These are phyloP conservation scores for Coemansia sp. DNA, from an alignment of 192 early-diverging fungal species.

Conservation along the genomic window DNA sequence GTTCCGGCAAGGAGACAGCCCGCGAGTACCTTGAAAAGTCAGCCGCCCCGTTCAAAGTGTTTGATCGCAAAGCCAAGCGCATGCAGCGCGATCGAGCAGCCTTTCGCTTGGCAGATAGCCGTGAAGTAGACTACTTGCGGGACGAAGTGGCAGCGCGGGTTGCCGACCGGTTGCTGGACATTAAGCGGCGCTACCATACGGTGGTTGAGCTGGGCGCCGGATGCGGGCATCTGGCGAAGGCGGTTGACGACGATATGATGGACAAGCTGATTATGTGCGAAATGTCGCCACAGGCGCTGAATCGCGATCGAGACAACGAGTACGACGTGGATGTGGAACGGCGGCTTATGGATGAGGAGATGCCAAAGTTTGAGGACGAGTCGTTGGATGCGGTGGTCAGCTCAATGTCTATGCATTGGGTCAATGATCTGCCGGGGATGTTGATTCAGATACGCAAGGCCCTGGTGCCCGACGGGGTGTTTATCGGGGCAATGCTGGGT, in stretches of 20 bases:
- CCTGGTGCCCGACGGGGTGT: constrained; percentile 89
- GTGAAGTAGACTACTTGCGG: constrained; percentile 83
- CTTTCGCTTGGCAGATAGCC: constrained; percentile 54
- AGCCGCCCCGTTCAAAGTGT: constrained; percentile 59
- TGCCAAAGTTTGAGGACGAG: constrained; percentile 74
- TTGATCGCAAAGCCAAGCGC: constrained; percentile 76
- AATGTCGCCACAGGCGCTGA: constrained; percentile 59
- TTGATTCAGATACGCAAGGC: constrained; percentile 79
- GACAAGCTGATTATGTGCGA: constrained; percentile 87
- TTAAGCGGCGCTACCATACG: constrained; percentile 80
- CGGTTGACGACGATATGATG: constrained; percentile 76
- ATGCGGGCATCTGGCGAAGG: constrained; percentile 82
- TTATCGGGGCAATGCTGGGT: constrained; percentile 91
- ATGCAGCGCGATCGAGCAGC: constrained; percentile 78
- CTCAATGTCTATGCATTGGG: constrained; percentile 88
- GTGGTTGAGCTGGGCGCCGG: constrained; percentile 90
- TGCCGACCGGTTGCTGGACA: constrained; percentile 87
- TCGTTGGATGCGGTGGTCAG: constrained; percentile 86
- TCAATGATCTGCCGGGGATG: constrained; percentile 87
- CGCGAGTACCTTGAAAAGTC: constrained; percentile 43
- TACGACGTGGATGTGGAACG: constrained; percentile 74
- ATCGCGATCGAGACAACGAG: constrained; percentile 42
- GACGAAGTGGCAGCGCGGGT: constrained; percentile 87
- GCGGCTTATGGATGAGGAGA: constrained; percentile 82
- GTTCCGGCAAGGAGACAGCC: constrained; percentile 42